Base-by-base conservation (phyloP, 2,329 filamentous ascomycete species). In the Aspergillus texensis region DNA sequence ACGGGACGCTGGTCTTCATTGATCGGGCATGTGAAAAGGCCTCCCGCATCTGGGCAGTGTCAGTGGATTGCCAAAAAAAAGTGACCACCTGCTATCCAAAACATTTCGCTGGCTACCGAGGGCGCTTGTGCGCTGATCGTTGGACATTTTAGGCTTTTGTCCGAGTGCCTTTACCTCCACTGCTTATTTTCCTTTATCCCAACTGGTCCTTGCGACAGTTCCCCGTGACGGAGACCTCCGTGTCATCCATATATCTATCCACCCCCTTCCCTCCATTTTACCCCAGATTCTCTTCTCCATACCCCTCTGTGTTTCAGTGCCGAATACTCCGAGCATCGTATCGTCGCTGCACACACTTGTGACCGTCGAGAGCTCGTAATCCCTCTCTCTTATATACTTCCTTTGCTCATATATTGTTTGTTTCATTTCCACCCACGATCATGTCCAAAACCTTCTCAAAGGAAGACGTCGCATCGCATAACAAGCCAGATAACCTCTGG, bases 381-480 rank as follows among this genome's bases (percentile, higher is more conserved):
- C 14, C 28, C 12, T 10, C n/a, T 10, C n/a, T 32, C 21, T 32
- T 2, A 21, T 16, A 26, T 52, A 41, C 10, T 53, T 32, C 11
- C 32, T 32, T 2, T 30, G n/a, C 9, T 11, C 21, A n/a, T 39
- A 30, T 36, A 26, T 21, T 30, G 6, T 43, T 26, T 11, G 9
- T 21, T 16, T 56, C 12, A 21, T 21, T 53, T 34, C 21, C 26
- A 39, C 19, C 28, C 73, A 85, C 63, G 73, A 99, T 98, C 73
- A 99, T 99, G 95, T 91, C 94, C 57, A 91, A 95, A 82, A 90
- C 87, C 34, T 97, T 97, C 78, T 91, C 89, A 60, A 85, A 89
- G 69, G 86, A 86, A 82, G 94, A 97, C 77, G 94, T 99, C 67
- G 89, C 94, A 76, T 88, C 91, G 81, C 94, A 98, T 81, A 97